Conservation (phyloP, 192 early-diverging fungal genomes). For the Coemansia sp. region DNA sequence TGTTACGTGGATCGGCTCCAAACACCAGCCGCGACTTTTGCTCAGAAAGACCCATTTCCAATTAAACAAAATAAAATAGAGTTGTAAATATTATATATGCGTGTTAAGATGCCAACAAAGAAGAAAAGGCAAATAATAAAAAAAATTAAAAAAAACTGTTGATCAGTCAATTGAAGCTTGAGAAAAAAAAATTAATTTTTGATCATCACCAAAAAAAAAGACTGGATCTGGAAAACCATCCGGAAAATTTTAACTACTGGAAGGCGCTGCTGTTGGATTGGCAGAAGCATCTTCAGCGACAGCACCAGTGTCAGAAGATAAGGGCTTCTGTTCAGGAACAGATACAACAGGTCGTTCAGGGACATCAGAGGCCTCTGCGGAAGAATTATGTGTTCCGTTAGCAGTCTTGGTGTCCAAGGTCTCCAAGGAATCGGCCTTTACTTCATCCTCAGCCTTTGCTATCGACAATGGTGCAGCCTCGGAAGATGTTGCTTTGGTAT, state of each 20-base stretch:
- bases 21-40: conserved; percentile 53
- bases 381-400: neutral
- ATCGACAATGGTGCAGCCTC: neutral
- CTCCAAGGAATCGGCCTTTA: neutral
- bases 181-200: neutral
- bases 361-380: neutral
- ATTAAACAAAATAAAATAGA: neutral
- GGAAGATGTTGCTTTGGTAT: neutral
- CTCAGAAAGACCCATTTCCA: conserved; percentile 45
- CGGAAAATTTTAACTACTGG: neutral
- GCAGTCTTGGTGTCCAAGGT: neutral
- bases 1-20: conserved; percentile 88
- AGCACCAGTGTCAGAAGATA: neutral
- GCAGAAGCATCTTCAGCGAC: neutral
- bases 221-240: neutral
- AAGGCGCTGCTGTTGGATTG: neutral
- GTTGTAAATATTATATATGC: neutral
- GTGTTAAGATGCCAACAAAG: neutral
- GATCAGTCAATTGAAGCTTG: neutral
- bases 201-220: conserved; percentile 1
- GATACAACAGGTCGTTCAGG: neutral
- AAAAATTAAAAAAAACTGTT: neutral
- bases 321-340: neutral
- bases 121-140: neutral
- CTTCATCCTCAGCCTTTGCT: neutral